These are phyloP conservation scores for Laburnicola sp. DNA, from an alignment of 2,329 filamentous ascomycete genomes.

Conservation along the genomic window DNA sequence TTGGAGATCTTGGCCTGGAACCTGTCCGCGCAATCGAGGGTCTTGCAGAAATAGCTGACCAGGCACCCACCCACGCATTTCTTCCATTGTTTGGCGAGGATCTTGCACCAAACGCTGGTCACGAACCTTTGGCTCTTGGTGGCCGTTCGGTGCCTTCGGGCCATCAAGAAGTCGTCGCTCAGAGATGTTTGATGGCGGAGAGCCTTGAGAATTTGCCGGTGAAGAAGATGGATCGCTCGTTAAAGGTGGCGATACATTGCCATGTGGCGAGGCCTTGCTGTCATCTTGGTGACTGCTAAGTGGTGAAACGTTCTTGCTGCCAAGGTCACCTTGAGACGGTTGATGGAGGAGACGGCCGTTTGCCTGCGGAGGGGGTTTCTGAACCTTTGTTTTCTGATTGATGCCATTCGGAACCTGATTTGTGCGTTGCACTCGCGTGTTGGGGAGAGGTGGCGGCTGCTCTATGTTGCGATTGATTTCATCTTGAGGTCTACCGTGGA, in stretches of 20 bases:
- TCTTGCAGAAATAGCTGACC: constrained; percentile 17
- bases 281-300: constrained; percentile 10
- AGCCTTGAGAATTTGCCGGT: constrained; percentile 12
- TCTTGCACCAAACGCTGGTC: constrained; percentile 12
- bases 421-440: constrained; percentile 6
- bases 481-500: constrained; percentile 40
- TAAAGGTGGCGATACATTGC: constrained; percentile 16
- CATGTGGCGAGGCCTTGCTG: constrained; percentile 11
- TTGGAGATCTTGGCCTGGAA: constrained; percentile 19
- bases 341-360: constrained; percentile 16
- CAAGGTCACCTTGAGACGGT: background rate
- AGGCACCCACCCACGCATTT: constrained; percentile 11
- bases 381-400: background rate
- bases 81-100: constrained; percentile 13
- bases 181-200: constrained; percentile 7
- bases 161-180: constrained; percentile 14
- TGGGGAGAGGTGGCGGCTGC: constrained; percentile 2
- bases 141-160: background rate
- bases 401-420: background rate
- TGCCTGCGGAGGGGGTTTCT: constrained; percentile 7
- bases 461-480: constrained; percentile 36
- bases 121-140: constrained; percentile 8
- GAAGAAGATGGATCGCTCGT: constrained; percentile 19
- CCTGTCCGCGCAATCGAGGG: constrained; percentile 13
- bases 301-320: constrained; percentile 5